Evolutionary conservation across 306 rosid genomes (phyloP), one percentile per base, ranked within the genome.

Genomic region (Prunus dulcis): DNA sequence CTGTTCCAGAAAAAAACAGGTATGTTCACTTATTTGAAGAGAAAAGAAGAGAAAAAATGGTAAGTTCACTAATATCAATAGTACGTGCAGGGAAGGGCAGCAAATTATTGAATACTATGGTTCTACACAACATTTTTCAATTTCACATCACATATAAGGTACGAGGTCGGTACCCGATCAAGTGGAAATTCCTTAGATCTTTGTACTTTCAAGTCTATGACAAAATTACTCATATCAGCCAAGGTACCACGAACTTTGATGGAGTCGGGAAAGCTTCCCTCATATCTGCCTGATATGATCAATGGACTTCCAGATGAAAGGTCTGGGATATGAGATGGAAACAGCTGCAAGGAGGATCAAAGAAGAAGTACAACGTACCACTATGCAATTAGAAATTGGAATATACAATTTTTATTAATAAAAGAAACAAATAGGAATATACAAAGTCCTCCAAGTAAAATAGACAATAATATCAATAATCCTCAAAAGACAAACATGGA

Each of bases 251-350:
- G 76, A 49, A 90, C 86, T 86, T 85, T 83, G 56, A 95, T 61
- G 25, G 76, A 70, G 34, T 83, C 84, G 9, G 99, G 97, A 83
- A 95, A 83, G 56, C 78, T 72, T 81, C 99, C 97, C 75, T 83
- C 83, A 67, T 85, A 95, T 92, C 97, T 87, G 73, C 97, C 99
- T 27, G 99, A 92, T 81, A 95, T 57, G 49, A 95, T 86, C 85
- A 95, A 81, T 22, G 96, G 96, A 83, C 81, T 85, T 81, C 76
- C 90, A 73, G 71, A 81, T 57, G 96, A 89, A 79, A 95, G 90
- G 88, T 95, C 97, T 5, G 90, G 97, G 50, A 90, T 87, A 71
- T 76, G 84, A 52, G 68, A 71, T 32, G 97, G 99, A 87, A 82
- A 88, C 74, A 88, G 78, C 98, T 95, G 90, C 90, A 88, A 69